Percentiles rank a stretch among this genome's conserved stretches.
Conservation (phyloP, 2,329 filamentous ascomycete species). For the Pseudopithomyces chartarum region DNA sequence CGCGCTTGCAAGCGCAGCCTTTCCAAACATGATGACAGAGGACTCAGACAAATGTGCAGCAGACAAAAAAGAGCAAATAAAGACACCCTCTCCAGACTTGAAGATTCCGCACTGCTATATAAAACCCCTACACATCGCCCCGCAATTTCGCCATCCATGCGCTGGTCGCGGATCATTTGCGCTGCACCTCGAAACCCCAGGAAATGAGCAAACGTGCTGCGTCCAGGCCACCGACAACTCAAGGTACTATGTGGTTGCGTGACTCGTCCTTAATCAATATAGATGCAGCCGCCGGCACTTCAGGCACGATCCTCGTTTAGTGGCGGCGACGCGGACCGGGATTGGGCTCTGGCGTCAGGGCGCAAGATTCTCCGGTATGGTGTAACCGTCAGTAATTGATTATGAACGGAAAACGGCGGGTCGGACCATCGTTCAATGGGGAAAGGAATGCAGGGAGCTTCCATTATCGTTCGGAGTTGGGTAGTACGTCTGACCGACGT, state of each 20-base stretch:
- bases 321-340: conserved; percentile 43
- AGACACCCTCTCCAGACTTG: background rate
- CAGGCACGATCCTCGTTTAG: conserved; percentile 25
- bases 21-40: conserved; percentile 36
- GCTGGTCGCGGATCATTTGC: conserved; percentile 15
- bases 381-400: background rate
- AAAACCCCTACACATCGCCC: background rate
- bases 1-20: conserved; percentile 32
- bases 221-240: conserved; percentile 14
- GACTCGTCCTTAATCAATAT: conserved; percentile 41
- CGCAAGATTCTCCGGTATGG: background rate
- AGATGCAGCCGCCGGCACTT: conserved; percentile 38
- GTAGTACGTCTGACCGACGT: background rate
- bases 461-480: background rate
- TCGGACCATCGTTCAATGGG: background rate
- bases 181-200: conserved; percentile 15
- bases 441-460: background rate
- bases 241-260: conserved; percentile 21
- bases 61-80: conserved; percentile 8
- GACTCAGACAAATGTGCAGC: background rate
- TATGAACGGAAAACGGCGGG: background rate
- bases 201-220: conserved; percentile 20
- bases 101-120: background rate
- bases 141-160: conserved; percentile 16
- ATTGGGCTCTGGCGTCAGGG: background rate